A percentile compares a stretch with the other conserved stretches of the same genome.
Evolutionary conservation across 2,329 filamentous ascomycete species (phyloP).

Genomic region (Teratosphaeria gauchensis): DNA sequence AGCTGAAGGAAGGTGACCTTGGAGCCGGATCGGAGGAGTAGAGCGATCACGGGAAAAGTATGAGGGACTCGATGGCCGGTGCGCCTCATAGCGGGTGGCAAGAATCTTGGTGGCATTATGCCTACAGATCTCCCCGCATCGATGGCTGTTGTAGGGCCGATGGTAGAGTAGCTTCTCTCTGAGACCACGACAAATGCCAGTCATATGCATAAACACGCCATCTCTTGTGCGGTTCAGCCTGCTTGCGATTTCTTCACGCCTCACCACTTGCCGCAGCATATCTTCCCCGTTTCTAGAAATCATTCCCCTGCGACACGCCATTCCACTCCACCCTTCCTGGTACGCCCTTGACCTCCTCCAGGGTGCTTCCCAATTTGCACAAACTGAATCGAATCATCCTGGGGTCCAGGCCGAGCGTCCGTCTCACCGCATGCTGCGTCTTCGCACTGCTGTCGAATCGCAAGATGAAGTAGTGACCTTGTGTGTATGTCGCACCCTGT

Average conservation of each 20-base stretch:
- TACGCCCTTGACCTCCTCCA: constrained; percentile 52
- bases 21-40: background rate
- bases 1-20: background rate
- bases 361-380: constrained; percentile 69
- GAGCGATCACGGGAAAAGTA: background rate
- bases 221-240: background rate
- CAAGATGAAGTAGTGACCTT: constrained; percentile 96
- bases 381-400: constrained; percentile 79
- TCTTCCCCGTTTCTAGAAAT: background rate
- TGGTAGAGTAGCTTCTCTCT: background rate
- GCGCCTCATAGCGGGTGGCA: background rate
- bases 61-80: background rate
- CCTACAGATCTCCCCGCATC: background rate
- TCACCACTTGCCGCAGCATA: background rate
- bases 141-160: background rate
- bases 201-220: background rate
- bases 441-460: constrained; percentile 73
- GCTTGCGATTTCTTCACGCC: background rate
- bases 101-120: background rate
- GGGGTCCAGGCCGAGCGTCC: constrained; percentile 74
- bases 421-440: constrained; percentile 65
- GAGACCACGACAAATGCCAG: background rate
- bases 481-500: constrained; percentile 72
- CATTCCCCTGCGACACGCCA: constrained; percentile 1
- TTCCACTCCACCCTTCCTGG: constrained; percentile 45